phyloP scores from a whole-genome alignment of 2,329 filamentous ascomycete genomes.

The Pseudopyrenochaeta lycopersici region DNA sequence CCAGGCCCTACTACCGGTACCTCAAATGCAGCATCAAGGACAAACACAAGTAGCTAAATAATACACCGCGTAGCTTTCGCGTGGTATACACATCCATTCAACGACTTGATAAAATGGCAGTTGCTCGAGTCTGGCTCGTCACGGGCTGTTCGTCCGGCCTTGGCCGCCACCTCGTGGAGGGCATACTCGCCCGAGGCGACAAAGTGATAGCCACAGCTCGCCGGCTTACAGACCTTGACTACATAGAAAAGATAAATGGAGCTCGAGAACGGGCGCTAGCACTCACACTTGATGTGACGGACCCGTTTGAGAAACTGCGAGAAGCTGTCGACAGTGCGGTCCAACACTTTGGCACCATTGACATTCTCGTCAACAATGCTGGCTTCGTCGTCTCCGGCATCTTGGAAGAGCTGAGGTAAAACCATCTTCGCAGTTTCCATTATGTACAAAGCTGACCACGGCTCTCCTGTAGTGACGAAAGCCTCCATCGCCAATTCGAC shows the following conservation, averaged over 20 bases:
- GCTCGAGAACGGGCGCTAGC: slow-evolving; percentile 31
- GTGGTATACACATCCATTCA: too few relatives aligned
- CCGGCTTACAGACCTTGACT: slow-evolving; percentile 7
- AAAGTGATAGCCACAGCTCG: slow-evolving; percentile 56
- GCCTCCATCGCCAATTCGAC: slow-evolving; percentile 6
- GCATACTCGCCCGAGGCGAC: slow-evolving; percentile 51
- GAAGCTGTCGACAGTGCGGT: slow-evolving; percentile 27
- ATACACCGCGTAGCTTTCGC: not conserved
- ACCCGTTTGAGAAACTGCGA: slow-evolving; percentile 35
- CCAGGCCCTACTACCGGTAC: too few relatives aligned
- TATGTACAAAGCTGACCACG: not conserved
- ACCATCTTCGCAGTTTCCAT: not conserved
- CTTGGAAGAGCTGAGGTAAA: not conserved
- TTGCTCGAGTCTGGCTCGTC: slow-evolving; percentile 54
- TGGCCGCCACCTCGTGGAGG: slow-evolving; percentile 37
- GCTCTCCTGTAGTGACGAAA: slow-evolving; percentile 1
- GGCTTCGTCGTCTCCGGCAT: slow-evolving; percentile 55
- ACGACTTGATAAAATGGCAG: too few relatives aligned
- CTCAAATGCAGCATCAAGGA: too few relatives aligned
- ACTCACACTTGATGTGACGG: slow-evolving; percentile 48
- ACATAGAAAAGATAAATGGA: slow-evolving; percentile 24
- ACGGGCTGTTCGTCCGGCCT: slow-evolving; percentile 55
- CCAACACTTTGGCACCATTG: slow-evolving; percentile 44
- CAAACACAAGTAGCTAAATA: too few relatives aligned
- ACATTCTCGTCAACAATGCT: slow-evolving; percentile 56